Conservation (phyloP, 139 green algal species). For the Pleodorina starrii region DNA sequence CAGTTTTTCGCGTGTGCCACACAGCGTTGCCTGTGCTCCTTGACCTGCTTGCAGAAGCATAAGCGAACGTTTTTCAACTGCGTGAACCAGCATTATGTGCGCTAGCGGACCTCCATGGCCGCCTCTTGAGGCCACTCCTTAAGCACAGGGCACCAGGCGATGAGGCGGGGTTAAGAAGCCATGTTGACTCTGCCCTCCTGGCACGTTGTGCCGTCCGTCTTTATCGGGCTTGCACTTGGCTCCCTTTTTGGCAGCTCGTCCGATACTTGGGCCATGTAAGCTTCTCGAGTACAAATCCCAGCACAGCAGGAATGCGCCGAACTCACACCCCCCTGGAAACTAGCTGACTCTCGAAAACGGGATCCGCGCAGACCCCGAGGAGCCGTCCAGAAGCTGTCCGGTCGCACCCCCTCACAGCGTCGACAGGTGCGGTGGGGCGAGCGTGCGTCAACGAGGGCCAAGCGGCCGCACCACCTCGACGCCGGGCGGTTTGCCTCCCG, state of each 20-base stretch:
- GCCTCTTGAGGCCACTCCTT: neutral
- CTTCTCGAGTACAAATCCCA: neutral
- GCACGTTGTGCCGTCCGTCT: slow-evolving; percentile 15
- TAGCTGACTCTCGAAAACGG: neutral
- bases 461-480: no score
- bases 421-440: neutral
- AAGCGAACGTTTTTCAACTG: no score
- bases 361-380: neutral
- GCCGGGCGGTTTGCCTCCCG: no score
- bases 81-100: no score
- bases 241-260: neutral
- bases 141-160: neutral
- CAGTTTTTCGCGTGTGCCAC: no score
- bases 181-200: neutral
- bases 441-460: no score
- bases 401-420: neutral
- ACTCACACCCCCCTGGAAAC: neutral
- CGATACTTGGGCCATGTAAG: slow-evolving; percentile 13
- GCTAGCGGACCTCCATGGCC: no score
- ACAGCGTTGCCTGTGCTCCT: no score
- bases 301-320: neutral
- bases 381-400: neutral
- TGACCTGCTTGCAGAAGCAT: no score
- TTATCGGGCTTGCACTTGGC: neutral
- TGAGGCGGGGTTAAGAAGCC: neutral